A percentile compares a stretch with the other conserved stretches of the same genome.
Evolutionary conservation across 2,329 filamentous ascomycete genomes (phyloP).

Genomic region (Aureobasidium sp.): DNA sequence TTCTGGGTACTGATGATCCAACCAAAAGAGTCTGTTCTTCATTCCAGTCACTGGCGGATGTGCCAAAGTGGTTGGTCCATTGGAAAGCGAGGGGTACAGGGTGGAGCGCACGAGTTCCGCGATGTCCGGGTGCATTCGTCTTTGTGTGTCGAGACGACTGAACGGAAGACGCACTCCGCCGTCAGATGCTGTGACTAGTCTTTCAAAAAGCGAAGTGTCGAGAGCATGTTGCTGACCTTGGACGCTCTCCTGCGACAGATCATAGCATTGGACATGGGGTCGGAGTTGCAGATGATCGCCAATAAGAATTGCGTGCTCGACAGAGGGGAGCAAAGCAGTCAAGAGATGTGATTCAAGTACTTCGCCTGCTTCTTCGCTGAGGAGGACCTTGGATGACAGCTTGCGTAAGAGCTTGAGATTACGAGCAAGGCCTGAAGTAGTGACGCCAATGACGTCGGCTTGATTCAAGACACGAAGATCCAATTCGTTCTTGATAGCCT

Average conservation of each 20-base stretch:
- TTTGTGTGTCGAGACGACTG: slow-evolving; percentile 46
- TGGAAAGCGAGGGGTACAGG: slow-evolving; percentile 48
- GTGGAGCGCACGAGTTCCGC: slow-evolving; percentile 48
- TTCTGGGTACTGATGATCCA: slow-evolving; percentile 49
- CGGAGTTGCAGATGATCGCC: slow-evolving; percentile 55
- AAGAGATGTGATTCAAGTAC: slow-evolving; percentile 56
- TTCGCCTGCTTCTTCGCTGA: slow-evolving; percentile 61
- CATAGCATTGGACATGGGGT: slow-evolving; percentile 44
- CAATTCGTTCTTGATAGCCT: slow-evolving; percentile 29
- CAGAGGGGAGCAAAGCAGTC: slow-evolving; percentile 48
- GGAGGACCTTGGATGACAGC: slow-evolving; percentile 46
- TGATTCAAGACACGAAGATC: slow-evolving; percentile 31
- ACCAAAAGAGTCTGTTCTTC: slow-evolving; percentile 48
- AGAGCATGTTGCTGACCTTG: slow-evolving; percentile 44
- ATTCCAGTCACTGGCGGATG: slow-evolving; percentile 47
- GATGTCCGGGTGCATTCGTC: slow-evolving; percentile 57
- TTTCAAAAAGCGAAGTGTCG: slow-evolving; percentile 54
- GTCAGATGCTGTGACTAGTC: slow-evolving; percentile 35
- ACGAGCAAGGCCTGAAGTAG: slow-evolving; percentile 49
- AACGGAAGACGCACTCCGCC: slow-evolving; percentile 25
- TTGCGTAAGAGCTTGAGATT: slow-evolving; percentile 42
- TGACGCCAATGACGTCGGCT: slow-evolving; percentile 49
- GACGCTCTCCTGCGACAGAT: slow-evolving; percentile 42
- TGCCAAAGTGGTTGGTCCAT: slow-evolving; percentile 32
- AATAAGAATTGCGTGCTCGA: slow-evolving; percentile 54